phyloP scores from a whole-genome alignment of 805 yeast genomes.

The Sugiyamaella floridensis region DNA sequence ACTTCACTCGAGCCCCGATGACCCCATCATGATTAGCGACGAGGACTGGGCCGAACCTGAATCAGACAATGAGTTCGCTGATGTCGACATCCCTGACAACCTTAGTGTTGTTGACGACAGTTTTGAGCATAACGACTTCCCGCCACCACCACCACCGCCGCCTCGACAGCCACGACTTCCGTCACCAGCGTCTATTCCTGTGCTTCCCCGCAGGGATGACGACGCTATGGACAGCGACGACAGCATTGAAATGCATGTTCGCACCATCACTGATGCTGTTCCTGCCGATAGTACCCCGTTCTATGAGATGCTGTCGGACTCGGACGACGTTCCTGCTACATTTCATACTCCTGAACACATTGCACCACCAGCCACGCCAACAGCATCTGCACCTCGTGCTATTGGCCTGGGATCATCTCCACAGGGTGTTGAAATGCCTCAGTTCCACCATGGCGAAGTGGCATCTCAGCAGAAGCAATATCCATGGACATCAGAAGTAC shows the following conservation, averaged over 20 bases:
- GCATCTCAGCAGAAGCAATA: constrained; percentile 8
- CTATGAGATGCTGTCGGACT: background rate
- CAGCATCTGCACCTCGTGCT: background rate
- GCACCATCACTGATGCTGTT: background rate
- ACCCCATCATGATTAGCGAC: background rate
- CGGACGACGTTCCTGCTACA: too few species aligned
- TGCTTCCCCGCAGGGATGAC: background rate
- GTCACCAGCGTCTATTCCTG: background rate
- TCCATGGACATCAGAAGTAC: constrained; percentile 67
- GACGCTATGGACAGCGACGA: background rate
- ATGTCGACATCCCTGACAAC: background rate
- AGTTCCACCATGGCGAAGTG: background rate
- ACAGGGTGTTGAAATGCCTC: constrained; percentile 1
- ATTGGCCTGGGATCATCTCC: background rate
- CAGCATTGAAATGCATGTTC: background rate
- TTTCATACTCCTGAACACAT: background rate
- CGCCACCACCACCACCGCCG: background rate
- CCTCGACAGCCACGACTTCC: background rate
- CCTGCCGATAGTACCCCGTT: background rate
- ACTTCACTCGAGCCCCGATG: background rate
- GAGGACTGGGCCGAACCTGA: background rate
- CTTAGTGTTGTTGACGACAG: background rate
- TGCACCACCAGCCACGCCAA: background rate
- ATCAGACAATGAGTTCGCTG: background rate
- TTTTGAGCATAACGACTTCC: background rate